Evolutionary conservation across 192 early-diverging fungal species (phyloP), one percentile per base, ranked within the genome.

Genomic region (Gorgonomyces haynaldii): DNA sequence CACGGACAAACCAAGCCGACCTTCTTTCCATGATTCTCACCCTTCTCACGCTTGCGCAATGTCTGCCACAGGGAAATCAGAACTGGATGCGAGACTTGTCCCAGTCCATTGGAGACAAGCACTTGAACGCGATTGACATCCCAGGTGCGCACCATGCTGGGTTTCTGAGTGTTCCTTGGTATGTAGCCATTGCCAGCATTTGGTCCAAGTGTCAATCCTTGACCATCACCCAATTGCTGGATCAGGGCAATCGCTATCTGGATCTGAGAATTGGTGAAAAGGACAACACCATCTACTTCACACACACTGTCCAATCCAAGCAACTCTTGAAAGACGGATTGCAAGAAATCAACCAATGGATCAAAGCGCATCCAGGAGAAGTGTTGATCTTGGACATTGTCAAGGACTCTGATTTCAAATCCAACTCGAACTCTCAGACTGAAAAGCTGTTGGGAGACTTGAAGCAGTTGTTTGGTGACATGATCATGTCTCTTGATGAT

Each of bases 61-160:
- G n/a, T n/a, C n/a, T n/a, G n/a, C n/a, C n/a, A n/a, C n/a, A n/a
- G n/a, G n/a, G n/a, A n/a, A n/a, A n/a, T n/a, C n/a, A 34, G 9
- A 34, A 34, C 32, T 40, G 39, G 39, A 40, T 40, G 39, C 4
- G 4, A 8, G 17, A 20, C 5, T 12, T 8, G 9, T 7, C 39
- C 4, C 9, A 4, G 4, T 5, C 8, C 4, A 40, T 40, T 22
- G 39, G 39, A 5, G 22, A 13, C 17, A 4, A 13, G 4, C 39
- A 17, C 39, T 22, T 40, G 17, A 20, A 40, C 39, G 39, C 4
- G 13, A 40, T 40, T 13, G 39, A 40, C 17, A 40, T 40, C 17
- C 39, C 39, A 20, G 39, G 39, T 8, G 39, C 39, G 8, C 39
- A 40, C 17, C 39, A 40, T 40, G 39, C 39, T 8, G 39, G 39